Conservation (phyloP, 202 grass and related monocot species). For the Sporobolus alterniflorus region DNA sequence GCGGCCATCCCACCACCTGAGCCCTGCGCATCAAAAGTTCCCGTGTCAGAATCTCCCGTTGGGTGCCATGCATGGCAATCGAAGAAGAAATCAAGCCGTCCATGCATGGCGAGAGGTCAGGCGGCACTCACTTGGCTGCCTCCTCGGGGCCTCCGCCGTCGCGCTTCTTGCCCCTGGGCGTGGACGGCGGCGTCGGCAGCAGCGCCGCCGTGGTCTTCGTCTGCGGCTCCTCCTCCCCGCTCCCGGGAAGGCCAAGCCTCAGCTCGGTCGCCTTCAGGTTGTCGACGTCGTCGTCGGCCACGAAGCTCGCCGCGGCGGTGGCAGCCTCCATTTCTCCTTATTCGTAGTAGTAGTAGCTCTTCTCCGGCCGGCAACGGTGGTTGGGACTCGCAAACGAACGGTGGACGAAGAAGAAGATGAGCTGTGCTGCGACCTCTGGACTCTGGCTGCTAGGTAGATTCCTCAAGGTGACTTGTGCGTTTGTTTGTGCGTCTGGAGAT, state of each 20-base stretch:
- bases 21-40: constrained; percentile 38
- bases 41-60: neutral
- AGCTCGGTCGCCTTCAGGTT: constrained; percentile 91
- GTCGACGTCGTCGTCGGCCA: constrained; percentile 35
- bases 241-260: constrained; percentile 88
- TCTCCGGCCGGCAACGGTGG: neutral
- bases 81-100: too few relatives aligned
- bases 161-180: constrained; percentile 55
- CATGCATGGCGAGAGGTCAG: too few relatives aligned
- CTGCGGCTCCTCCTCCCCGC: constrained; percentile 20
- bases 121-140: constrained; percentile 30
- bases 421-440: too few relatives aligned
- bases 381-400: too few relatives aligned
- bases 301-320: constrained; percentile 25
- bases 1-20: constrained; percentile 95
- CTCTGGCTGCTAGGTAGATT: neutral
- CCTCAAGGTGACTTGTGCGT: neutral
- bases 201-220: neutral
- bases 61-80: too few relatives aligned
- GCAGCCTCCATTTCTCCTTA: constrained; percentile 33
- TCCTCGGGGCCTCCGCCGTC: constrained; percentile 2
- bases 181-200: constrained; percentile 9
- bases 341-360: neutral
- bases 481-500: neutral
- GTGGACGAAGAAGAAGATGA: neutral